Percentiles rank a stretch among this genome's conserved stretches.
Conservation (phyloP, 345 rosid species). For the Atalantia buxifolia region DNA sequence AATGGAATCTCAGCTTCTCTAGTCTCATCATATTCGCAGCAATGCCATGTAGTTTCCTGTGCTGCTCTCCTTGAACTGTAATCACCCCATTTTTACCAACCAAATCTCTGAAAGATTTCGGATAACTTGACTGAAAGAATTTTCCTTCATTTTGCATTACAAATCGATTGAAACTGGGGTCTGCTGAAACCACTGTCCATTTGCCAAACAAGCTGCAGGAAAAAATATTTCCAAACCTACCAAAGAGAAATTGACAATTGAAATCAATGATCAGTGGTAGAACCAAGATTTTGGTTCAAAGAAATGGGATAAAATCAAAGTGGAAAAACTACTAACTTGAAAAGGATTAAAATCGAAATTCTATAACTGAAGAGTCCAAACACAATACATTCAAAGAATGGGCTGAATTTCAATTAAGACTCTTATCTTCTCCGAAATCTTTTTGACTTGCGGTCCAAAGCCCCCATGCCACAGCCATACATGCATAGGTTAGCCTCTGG, state of each 20-base stretch:
- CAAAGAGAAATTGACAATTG: neutral
- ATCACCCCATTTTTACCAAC: conserved; percentile 85
- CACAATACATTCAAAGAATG: neutral
- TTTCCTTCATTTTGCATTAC: conserved; percentile 82
- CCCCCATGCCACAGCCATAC: too few relatives aligned
- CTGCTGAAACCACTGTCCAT: conserved; percentile 73
- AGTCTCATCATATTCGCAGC: conserved; percentile 79
- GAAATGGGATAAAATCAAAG: neutral
- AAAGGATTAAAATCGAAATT: neutral
- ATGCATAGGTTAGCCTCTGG: too few relatives aligned
- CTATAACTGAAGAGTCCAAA: neutral
- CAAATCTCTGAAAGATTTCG: conserved; percentile 79
- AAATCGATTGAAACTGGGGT: conserved; percentile 62
- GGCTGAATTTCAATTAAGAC: neutral
- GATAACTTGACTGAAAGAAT: conserved; percentile 80
- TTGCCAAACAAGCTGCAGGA: conserved; percentile 75
- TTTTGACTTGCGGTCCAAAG: too few relatives aligned
- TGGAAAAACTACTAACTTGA: neutral
- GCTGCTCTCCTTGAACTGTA: conserved; percentile 75
- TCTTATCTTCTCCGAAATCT: too few relatives aligned
- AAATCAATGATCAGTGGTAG: too few relatives aligned
- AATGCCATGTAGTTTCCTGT: conserved; percentile 69
- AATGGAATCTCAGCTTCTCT: conserved; percentile 67
- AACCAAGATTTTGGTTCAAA: neutral
- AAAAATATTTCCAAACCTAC: conserved; percentile 74